Conservation (phyloP, 2,329 filamentous ascomycete genomes). For the Chrysoporthe puriensis region DNA sequence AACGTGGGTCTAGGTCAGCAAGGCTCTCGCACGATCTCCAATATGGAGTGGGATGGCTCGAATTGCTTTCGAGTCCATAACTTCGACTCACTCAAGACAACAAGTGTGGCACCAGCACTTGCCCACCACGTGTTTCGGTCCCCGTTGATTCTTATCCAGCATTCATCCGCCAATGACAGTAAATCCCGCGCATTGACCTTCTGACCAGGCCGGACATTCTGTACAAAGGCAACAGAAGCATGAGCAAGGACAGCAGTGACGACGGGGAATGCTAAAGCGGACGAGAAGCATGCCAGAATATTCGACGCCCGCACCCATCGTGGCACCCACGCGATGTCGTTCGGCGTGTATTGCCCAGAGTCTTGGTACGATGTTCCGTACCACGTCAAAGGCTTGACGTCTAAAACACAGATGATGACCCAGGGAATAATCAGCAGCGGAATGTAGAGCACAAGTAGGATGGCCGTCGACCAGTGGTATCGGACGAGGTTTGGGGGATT, state of each 20-base stretch:
- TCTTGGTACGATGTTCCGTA: slow-evolving; percentile 4
- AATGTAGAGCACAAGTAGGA: slow-evolving; percentile 7
- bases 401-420: slow-evolving; percentile 8
- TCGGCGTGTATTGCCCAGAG: slow-evolving; percentile 7
- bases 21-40: too few species aligned
- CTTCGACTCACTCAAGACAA: slow-evolving; percentile 12
- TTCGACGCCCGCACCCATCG: slow-evolving; percentile 14
- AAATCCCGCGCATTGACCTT: slow-evolving; percentile 15
- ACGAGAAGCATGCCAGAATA: slow-evolving; percentile 14
- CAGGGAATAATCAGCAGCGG: slow-evolving; percentile 15
- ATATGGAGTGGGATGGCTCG: too few species aligned
- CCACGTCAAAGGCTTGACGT: slow-evolving; percentile 18
- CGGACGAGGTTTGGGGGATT: slow-evolving; percentile 14
- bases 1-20: not conserved
- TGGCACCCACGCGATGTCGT: slow-evolving; percentile 14
- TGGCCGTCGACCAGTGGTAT: slow-evolving; percentile 13
- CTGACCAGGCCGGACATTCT: slow-evolving; percentile 7
- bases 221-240: slow-evolving; percentile 19
- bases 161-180: slow-evolving; percentile 10
- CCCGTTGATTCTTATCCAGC: slow-evolving; percentile 13
- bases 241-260: slow-evolving; percentile 12
- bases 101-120: slow-evolving; percentile 9
- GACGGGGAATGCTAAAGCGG: slow-evolving; percentile 6
- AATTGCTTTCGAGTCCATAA: not conserved
- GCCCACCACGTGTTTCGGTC: slow-evolving; percentile 16